Evolutionary conservation across 31 red algal species (phyloP).

Genomic region (Porphyra umbilicalis): DNA sequence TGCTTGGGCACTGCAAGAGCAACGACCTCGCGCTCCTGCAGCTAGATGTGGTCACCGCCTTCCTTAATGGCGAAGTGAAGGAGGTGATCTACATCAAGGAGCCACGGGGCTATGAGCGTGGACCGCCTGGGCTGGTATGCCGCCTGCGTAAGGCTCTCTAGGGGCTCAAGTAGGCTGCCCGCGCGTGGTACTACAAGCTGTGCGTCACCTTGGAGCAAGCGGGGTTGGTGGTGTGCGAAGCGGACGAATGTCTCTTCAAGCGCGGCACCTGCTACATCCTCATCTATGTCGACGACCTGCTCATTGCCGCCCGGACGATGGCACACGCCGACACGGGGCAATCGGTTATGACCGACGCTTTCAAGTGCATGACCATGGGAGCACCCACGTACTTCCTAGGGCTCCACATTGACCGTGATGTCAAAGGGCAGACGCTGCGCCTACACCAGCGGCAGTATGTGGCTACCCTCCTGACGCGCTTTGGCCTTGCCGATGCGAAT

Average conservation of each 20-base stretch:
- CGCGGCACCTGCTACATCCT: conserved; percentile 4
- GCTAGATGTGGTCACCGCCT: not conserved
- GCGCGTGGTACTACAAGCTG: conserved; percentile 20
- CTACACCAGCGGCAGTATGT: no score
- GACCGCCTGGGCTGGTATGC: conserved; percentile 7
- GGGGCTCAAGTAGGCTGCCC: conserved; percentile 4
- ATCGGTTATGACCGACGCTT: conserved; percentile 6
- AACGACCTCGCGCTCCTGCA: not conserved
- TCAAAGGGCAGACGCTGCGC: no score
- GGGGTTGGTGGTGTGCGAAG: conserved; percentile 1
- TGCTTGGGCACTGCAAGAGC: no score
- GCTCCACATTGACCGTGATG: no score
- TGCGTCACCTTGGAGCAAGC: not conserved
- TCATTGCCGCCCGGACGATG: conserved; percentile 6
- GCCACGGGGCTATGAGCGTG: not conserved
- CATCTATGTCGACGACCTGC: conserved; percentile 15
- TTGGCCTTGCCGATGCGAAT: no score
- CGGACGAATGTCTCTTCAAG: conserved; percentile 9
- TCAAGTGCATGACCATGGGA: conserved; percentile 13
- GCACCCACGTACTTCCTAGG: not conserved
- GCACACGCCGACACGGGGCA: not conserved
- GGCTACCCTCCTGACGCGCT: no score
- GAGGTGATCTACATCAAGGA: conserved; percentile 1
- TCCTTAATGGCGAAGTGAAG: conserved; percentile 3
- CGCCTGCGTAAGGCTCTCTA: conserved; percentile 16